These are phyloP conservation scores for Arctium minus DNA, from an alignment of 129 eudicot genomes.

Conservation along the genomic window DNA sequence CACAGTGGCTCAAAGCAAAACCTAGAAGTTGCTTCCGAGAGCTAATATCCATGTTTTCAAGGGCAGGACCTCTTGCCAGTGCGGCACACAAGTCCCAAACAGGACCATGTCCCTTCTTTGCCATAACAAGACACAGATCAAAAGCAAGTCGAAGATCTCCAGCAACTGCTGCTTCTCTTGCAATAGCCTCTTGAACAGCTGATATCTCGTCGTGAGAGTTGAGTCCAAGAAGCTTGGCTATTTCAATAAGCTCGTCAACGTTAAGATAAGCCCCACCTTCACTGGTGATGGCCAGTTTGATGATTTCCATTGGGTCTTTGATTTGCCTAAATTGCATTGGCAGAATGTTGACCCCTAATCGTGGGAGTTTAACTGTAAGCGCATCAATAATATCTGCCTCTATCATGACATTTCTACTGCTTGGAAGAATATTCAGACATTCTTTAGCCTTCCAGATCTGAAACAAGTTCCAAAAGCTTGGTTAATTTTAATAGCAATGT, in stretches of 20 bases:
- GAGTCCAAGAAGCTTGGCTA: constrained; percentile 90
- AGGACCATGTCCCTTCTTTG: constrained; percentile 87
- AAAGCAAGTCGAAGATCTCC: constrained; percentile 95
- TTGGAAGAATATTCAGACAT: constrained; percentile 79
- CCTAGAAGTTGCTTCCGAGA: constrained; percentile 89
- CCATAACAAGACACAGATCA: constrained; percentile 84
- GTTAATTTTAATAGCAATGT: background rate
- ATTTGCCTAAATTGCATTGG: constrained; percentile 91
- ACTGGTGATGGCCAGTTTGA: constrained; percentile 79
- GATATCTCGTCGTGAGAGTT: constrained; percentile 87
- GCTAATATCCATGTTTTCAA: constrained; percentile 68
- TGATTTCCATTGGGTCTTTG: constrained; percentile 92
- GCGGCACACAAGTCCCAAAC: constrained; percentile 98
- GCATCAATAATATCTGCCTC: constrained; percentile 90
- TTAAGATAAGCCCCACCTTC: constrained; percentile 83
- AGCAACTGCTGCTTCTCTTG: constrained; percentile 98
- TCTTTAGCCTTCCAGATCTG: constrained; percentile 99
- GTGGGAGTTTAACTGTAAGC: constrained; percentile 80
- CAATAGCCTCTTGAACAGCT: constrained; percentile 93
- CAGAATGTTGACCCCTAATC: constrained; percentile 79
- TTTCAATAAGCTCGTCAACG: constrained; percentile 82
- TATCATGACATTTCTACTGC: constrained; percentile 67
- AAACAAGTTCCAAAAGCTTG: constrained; percentile 26
- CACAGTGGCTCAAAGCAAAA: constrained; percentile 94
- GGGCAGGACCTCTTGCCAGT: constrained; percentile 87